Evolutionary conservation across 768 basidiomycete genomes (phyloP), one percentile per base, ranked within the genome.

Genomic region (Terana coerulea): DNA sequence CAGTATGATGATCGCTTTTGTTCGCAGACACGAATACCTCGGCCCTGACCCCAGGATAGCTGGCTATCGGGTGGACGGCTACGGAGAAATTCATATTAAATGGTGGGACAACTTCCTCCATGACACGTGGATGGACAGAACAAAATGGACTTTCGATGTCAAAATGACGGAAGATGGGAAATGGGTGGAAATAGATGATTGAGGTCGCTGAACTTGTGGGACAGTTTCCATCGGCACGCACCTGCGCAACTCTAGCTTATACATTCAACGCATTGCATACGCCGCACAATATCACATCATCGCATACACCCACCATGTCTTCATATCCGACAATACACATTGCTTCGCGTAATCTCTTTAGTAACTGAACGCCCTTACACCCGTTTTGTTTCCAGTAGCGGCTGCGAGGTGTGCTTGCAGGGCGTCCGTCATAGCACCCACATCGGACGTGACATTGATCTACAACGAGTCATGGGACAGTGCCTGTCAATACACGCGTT

Each of bases 381-480:
- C 57, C 12, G 46, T 26, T 12, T n/a, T 22, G 37, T 46, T 53
- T 21, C 64, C 64, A 1, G 35, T 57, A 2, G 64, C 64, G 5
- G 41, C 52, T 4, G 60, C 60, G 12, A 47, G 25, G 15, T 60
- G 53, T 34, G 54, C 30, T 26, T 51, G 51, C 44, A 65, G 43
- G 5, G 52, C 50, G 31, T 75, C 72, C 0, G 72, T 58, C 58
- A 80, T 67, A 1, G 77, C 75, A 1, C 70, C 71, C 26, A 63
- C 64, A 49, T 80, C 79, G 29, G 67, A 70, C 0, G 68, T 69
- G 1, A 76, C 78, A 53, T 77, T 79, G 52, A 81, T 78, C 79
- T 81, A 40, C 44, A n/a, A n/a, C n/a, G n/a, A n/a, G n/a, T n/a
- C n/a, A n/a, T n/a, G 19, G 19, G 3, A 31, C 36, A 28, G 4